These are phyloP conservation scores for Craterostigma plantagineum DNA, from an alignment of 257 asterid species.

Conservation along the genomic window DNA sequence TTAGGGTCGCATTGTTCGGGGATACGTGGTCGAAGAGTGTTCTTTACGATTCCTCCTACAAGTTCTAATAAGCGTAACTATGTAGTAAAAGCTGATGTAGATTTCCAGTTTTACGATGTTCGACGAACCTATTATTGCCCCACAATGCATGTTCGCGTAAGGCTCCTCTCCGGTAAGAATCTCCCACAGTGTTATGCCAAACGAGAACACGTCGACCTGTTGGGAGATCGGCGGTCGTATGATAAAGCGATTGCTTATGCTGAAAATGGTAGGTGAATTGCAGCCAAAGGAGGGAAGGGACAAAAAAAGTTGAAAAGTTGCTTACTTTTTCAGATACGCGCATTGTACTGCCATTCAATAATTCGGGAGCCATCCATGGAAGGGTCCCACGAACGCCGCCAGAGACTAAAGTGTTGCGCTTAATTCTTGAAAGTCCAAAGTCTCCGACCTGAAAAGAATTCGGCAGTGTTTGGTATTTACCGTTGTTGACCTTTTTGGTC, in stretches of 20 bases:
- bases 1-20: constrained; percentile 51
- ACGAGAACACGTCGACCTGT: constrained; percentile 77
- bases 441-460: constrained; percentile 44
- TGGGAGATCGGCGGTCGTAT: constrained; percentile 8
- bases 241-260: constrained; percentile 4
- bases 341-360: constrained; percentile 46
- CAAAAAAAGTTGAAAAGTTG: constrained; percentile 1
- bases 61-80: too few species aligned
- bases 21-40: constrained; percentile 48
- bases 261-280: constrained; percentile 2
- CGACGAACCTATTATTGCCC: constrained; percentile 57
- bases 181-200: constrained; percentile 66
- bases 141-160: constrained; percentile 66
- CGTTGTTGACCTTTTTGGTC: too few species aligned
- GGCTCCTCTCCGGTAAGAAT: constrained; percentile 71
- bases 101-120: constrained; percentile 6
- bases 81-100: constrained; percentile 1
- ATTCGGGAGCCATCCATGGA: constrained; percentile 77
- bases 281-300: too few species aligned
- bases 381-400: constrained; percentile 73
- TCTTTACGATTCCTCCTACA: constrained; percentile 58
- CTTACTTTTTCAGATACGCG: constrained; percentile 56
- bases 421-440: constrained; percentile 59
- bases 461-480: constrained; percentile 1
- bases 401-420: constrained; percentile 53